Evolutionary conservation across 371 early-diverging fungal species (phyloP).

Genomic region (Edhazardia aedis): DNA sequence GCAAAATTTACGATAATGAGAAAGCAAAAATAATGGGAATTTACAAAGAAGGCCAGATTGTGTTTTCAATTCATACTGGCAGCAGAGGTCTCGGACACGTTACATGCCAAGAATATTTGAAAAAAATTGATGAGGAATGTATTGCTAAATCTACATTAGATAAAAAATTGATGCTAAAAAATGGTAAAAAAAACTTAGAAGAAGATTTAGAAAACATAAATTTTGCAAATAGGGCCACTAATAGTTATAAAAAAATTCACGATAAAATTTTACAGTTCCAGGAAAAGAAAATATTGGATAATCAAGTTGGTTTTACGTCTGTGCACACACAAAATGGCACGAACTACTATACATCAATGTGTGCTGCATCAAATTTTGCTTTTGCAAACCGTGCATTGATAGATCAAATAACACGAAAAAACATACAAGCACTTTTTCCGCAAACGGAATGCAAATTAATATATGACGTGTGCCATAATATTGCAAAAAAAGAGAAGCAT

Average conservation of each 20-base stretch:
- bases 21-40: conserved; percentile 16
- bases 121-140: conserved; percentile 1
- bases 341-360: conserved; percentile 27
- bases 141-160: too few relatives aligned
- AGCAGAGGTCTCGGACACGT: conserved; percentile 40
- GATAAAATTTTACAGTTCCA: too few relatives aligned
- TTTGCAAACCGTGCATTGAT: conserved; percentile 43
- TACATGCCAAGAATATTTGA: conserved; percentile 20
- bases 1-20: conserved; percentile 30
- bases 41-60: conserved; percentile 19
- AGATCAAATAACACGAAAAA: conserved; percentile 16
- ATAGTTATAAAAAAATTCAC: too few relatives aligned
- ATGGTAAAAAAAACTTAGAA: too few relatives aligned
- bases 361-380: conserved; percentile 43
- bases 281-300: too few relatives aligned
- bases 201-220: too few relatives aligned
- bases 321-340: conserved; percentile 13
- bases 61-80: conserved; percentile 43
- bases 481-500: conserved; percentile 22
- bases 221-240: too few relatives aligned
- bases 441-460: conserved; percentile 20
- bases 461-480: conserved; percentile 45
- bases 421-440: conserved; percentile 14
- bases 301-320: too few relatives aligned
- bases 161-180: too few relatives aligned